Evolutionary conservation across 768 basidiomycete species (phyloP), one percentile per base, ranked within the genome.

Genomic region (Pleurotus giganteus): DNA sequence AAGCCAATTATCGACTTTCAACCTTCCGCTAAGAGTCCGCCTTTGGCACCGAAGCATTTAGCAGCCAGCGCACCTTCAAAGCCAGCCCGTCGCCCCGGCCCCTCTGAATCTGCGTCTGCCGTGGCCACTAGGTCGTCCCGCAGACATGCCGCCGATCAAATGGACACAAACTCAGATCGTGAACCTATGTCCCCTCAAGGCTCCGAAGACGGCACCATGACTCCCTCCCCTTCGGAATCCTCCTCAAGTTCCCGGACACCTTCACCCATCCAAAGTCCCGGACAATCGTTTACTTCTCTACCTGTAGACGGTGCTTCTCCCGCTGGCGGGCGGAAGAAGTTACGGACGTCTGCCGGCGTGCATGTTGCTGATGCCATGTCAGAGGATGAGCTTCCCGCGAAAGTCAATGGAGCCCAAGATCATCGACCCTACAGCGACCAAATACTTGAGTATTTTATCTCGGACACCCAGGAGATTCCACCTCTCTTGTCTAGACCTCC

Each of bases 391-490:
- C 62, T 64, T 17, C 27, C 47, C 32, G 54, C 58, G 4, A 76
- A 67, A 39, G 56, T 69, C 55, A 85, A 82, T 59, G 82, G 79
- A 21, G 56, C 59, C 3, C 69, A 70, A 46, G 86, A 87, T 59
- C 73, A 81, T 27, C 79, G 86, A 37, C 76, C 82, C n/a, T 98
- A 98, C 65, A 93, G 88, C 31, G 95, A 98, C 71, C 91, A 94
- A 67, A 94, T 99, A 57, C 79, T 99, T 61, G 96, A 98, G 74
- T 98, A 97, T 73, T 99, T 98, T 70, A 94, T 99, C 61, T 96
- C 96, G 42, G 97, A 99, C 71, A 91, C 94, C 36, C 89, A 90
- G 58, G 89, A 93, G 65, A 85, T 95, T 27, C 97, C 97, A 7
- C 79, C 83, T 21, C 75, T 97, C 55, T 85, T 99, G 61, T 86